These are phyloP conservation scores for Phellopilus nigrolimitatus DNA, from an alignment of 1,284 basidiomycete genomes.

Conservation along the genomic window DNA sequence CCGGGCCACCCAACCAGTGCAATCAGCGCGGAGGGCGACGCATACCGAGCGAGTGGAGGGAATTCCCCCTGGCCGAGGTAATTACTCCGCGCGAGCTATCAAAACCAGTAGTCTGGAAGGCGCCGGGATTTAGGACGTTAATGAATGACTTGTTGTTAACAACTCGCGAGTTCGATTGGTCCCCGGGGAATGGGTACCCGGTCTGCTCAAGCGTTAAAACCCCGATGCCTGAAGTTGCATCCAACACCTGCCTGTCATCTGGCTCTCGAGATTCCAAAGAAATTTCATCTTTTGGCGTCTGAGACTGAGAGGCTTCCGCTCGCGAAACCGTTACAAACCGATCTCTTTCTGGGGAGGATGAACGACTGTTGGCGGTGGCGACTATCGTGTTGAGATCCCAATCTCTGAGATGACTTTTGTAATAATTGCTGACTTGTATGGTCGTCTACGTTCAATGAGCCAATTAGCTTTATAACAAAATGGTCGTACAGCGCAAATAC, in stretches of 20 bases:
- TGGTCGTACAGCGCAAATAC: slow-evolving; percentile 29
- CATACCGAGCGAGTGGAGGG: not conserved
- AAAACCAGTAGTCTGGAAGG: not conserved
- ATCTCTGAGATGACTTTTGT: slow-evolving; percentile 43
- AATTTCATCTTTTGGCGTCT: slow-evolving; percentile 7
- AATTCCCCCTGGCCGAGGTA: not conserved
- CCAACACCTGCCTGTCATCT: slow-evolving; percentile 11
- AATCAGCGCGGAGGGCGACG: not conserved
- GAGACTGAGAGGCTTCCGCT: slow-evolving; percentile 5
- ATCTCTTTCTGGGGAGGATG: slow-evolving; percentile 28
- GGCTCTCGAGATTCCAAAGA: not conserved
- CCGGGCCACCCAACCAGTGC: too few species aligned
- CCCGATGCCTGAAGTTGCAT: slow-evolving; percentile 11
- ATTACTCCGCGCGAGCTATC: slow-evolving; percentile 7
- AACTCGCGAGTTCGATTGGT: not conserved
- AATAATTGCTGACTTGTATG: slow-evolving; percentile 71
- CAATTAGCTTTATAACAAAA: not conserved
- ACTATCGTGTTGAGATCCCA: slow-evolving; percentile 42
- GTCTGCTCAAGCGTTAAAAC: slow-evolving; percentile 14
- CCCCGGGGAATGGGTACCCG: not conserved
- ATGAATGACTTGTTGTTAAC: not conserved
- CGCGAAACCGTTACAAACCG: slow-evolving; percentile 6
- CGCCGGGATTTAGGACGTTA: slow-evolving; percentile 6
- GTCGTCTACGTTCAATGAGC: slow-evolving; percentile 45
- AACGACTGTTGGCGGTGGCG: slow-evolving; percentile 31